Percentiles rank a stretch among this genome's conserved stretches.
These are phyloP conservation scores for Cercophora newfieldiana DNA, from an alignment of 495 filamentous ascomycete species.

Conservation along the genomic window DNA sequence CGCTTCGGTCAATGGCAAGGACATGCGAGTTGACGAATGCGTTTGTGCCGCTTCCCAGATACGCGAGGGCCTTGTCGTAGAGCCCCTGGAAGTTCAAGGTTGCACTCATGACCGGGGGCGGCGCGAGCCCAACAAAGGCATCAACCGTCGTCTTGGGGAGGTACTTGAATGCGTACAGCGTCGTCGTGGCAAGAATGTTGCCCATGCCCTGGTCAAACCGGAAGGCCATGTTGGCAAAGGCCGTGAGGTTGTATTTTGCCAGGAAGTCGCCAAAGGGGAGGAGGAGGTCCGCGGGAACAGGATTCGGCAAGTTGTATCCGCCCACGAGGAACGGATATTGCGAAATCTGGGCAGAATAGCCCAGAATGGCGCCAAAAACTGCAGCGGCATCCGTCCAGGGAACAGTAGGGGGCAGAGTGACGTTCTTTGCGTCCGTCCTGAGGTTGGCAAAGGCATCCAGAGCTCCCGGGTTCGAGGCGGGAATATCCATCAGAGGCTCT, in stretches of 20 bases:
- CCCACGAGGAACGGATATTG: neutral
- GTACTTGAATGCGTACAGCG: neutral
- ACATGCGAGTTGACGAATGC: neutral
- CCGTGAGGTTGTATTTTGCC: neutral
- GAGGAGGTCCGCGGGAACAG: slow-evolving; percentile 6
- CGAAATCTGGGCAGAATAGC: neutral
- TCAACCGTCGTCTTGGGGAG: neutral
- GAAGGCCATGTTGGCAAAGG: neutral
- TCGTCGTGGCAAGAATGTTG: neutral
- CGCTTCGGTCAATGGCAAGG: neutral
- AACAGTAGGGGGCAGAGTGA: neutral
- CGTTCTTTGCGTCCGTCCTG: neutral
- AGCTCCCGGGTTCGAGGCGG: neutral
- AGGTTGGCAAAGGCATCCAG: neutral
- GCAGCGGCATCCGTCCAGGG: neutral
- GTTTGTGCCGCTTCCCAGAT: neutral
- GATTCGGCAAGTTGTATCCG: slow-evolving; percentile 3
- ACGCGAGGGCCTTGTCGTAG: slow-evolving; percentile 1
- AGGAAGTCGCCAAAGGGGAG: slow-evolving; percentile 9
- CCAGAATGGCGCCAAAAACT: neutral
- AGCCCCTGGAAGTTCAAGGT: neutral
- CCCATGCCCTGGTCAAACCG: neutral
- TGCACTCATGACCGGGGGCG: neutral
- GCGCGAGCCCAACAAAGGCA: neutral
- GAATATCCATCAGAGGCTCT: neutral